Evolutionary conservation across 2,329 filamentous ascomycete genomes (phyloP), one percentile per base, ranked within the genome.

Genomic region (Cladosporium sp.): DNA sequence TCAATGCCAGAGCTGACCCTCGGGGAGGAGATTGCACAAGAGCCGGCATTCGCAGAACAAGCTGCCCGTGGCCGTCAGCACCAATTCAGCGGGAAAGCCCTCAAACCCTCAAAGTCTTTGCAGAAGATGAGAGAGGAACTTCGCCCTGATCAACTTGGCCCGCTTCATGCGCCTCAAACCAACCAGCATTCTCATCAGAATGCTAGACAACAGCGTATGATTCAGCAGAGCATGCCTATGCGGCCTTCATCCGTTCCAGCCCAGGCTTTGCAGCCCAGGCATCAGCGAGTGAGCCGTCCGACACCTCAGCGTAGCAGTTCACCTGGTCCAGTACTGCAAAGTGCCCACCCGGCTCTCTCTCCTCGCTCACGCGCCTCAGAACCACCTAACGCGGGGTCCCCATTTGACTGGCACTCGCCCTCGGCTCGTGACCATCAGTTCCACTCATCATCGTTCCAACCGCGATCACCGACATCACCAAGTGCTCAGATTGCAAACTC

Each of bases 1-100:
- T 68, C 68, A 2, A 58, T 72, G 40, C 69, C 71, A 16, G 67
- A 73, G 62, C 66, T 71, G 12, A 71, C 63, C 26, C 37, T 73
- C 6, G 64, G 67, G 26, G 69, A 69, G 53, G 63, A 67, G 65
- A 28, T 67, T 60, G 57, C 67, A 18, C 33, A 52, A 40, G 64
- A 68, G 35, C 66, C 65, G 11, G 62, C 64, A 12, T 67, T 64
- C 23, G 59, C 67, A 21, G 61, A 66, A 35, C 44, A 49, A 2
- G 67, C 66, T 21, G 12, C 53, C 62, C 44, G 35, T 44, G 10
- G 56, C 4, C 31, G n/a, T 35, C n/a, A 23, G 4, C 2, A 40
- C 6, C 55, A 37, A 11, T 1, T 18, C 3, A 28, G 21, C 21
- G 21, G 4, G 2, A 40, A 28, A 21, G 4, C 26, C 4, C 56